These are phyloP conservation scores for Chrysosphaeria jannelii DNA, from an alignment of 2,329 filamentous ascomycete genomes.

Conservation along the genomic window DNA sequence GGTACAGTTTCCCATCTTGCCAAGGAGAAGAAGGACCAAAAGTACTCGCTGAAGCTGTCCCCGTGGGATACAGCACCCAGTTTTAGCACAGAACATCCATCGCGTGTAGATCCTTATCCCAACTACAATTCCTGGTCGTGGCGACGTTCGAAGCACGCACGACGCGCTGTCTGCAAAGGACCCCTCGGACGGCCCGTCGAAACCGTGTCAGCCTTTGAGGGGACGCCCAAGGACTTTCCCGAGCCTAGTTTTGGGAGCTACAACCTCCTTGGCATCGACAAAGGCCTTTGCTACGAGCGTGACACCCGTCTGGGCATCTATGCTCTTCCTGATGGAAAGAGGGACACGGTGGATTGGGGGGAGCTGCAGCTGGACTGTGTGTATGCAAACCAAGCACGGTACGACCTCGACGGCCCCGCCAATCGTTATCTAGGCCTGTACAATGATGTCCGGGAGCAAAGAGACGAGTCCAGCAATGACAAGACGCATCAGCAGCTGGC, in stretches of 20 bases:
- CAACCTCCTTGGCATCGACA: constrained; percentile 26
- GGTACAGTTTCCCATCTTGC: constrained; percentile 19
- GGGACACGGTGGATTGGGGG: constrained; percentile 40
- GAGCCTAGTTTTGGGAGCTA: constrained; percentile 31
- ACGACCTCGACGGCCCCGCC: constrained; percentile 12
- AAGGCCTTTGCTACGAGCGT: constrained; percentile 34
- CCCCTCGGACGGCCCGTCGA: constrained; percentile 26
- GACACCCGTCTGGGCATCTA: constrained; percentile 40
- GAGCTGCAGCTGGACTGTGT: constrained; percentile 35
- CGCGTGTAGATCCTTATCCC: constrained; percentile 40
- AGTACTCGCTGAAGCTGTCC: constrained; percentile 7
- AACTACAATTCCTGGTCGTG: constrained; percentile 33
- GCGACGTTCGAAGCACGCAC: constrained; percentile 19
- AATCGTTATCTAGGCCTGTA: constrained; percentile 7
- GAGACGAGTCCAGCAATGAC: not conserved
- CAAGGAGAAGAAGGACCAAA: constrained; percentile 9
- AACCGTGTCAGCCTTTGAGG: constrained; percentile 34
- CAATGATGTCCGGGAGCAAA: not conserved
- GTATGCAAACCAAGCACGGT: constrained; percentile 34
- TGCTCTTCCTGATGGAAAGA: constrained; percentile 23
- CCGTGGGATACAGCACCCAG: constrained; percentile 5
- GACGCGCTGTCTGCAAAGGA: constrained; percentile 32
- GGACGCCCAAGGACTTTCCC: constrained; percentile 26
- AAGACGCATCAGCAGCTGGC: not conserved
- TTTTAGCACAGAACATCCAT: constrained; percentile 17